Percentiles rank a stretch among this genome's conserved stretches.
phyloP scores from a whole-genome alignment of 192 early-diverging fungal species.

The Jimgerdemannia flammicorona region DNA sequence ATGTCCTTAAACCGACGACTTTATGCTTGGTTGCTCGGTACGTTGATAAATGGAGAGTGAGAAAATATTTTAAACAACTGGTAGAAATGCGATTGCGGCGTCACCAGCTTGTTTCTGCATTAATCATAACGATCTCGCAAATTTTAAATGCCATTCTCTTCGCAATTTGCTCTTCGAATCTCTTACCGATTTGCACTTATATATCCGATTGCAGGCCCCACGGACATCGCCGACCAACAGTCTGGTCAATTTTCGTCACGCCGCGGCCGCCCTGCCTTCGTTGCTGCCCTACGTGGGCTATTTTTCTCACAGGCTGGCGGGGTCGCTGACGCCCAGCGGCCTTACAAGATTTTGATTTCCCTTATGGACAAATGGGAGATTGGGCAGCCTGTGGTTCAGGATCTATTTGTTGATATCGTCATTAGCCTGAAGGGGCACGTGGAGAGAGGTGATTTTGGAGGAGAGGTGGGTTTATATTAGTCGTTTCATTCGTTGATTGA shows the following conservation, averaged over 20 bases:
- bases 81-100: too few species aligned
- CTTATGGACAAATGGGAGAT: slow-evolving; percentile 84
- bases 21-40: slow-evolving; percentile 87
- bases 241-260: not conserved
- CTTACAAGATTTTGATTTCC: slow-evolving; percentile 81
- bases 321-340: slow-evolving; percentile 48
- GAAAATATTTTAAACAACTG: not conserved
- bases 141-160: not conserved
- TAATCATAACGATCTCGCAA: too few species aligned
- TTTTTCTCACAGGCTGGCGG: slow-evolving; percentile 8
- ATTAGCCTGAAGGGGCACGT: slow-evolving; percentile 57
- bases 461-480: slow-evolving; percentile 26
- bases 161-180: too few species aligned
- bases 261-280: not conserved
- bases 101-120: too few species aligned
- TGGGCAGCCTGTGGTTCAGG: slow-evolving; percentile 68
- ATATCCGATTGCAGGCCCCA: not conserved
- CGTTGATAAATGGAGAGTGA: not conserved
- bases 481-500: too few species aligned
- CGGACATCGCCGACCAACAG: not conserved
- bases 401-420: slow-evolving; percentile 70
- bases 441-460: slow-evolving; percentile 30
- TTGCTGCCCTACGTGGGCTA: not conserved
- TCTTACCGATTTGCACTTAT: not conserved
- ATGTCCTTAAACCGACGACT: slow-evolving; percentile 92